Evolutionary conservation across 2,329 filamentous ascomycete genomes (phyloP).

Genomic region (Macroventuria anomochaeta): DNA sequence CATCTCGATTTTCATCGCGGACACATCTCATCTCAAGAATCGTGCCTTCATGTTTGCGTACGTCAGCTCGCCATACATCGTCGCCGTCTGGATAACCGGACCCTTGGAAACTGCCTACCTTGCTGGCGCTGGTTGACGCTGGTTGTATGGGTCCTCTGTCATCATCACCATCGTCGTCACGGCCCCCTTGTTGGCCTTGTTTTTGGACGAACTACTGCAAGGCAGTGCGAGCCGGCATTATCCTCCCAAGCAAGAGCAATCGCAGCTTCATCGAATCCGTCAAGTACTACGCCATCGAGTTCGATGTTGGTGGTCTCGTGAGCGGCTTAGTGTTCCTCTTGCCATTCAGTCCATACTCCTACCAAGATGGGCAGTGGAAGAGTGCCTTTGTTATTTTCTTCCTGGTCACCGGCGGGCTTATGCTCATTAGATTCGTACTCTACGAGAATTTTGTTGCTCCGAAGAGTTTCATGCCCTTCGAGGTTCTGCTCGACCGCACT

Average conservation of each 20-base stretch:
- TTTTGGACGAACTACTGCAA: constrained; percentile 62
- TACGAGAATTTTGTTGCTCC: constrained; percentile 51
- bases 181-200: constrained; percentile 67
- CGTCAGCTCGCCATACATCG: constrained; percentile 26
- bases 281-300: constrained; percentile 64
- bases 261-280: constrained; percentile 57
- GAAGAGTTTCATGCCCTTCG: constrained; percentile 52
- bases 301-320: constrained; percentile 67
- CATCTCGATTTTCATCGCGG: constrained; percentile 69
- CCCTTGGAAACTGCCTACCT: constrained; percentile 41
- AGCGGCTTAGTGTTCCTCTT: constrained; percentile 70
- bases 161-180: constrained; percentile 67
- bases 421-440: constrained; percentile 46
- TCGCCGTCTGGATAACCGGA: constrained; percentile 29
- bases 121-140: constrained; percentile 74
- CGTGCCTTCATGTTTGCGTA: constrained; percentile 67
- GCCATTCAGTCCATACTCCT: constrained; percentile 64
- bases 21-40: constrained; percentile 68
- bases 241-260: constrained; percentile 51
- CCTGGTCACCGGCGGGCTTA: constrained; percentile 45
- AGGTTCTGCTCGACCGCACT: constrained; percentile 57
- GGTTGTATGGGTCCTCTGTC: constrained; percentile 70
- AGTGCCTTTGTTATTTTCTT: constrained; percentile 48
- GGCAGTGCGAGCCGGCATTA: constrained; percentile 62
- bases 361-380: constrained; percentile 40